Conservation (phyloP, 2,329 filamentous ascomycete genomes). For the Pestalotiopsis fici region DNA sequence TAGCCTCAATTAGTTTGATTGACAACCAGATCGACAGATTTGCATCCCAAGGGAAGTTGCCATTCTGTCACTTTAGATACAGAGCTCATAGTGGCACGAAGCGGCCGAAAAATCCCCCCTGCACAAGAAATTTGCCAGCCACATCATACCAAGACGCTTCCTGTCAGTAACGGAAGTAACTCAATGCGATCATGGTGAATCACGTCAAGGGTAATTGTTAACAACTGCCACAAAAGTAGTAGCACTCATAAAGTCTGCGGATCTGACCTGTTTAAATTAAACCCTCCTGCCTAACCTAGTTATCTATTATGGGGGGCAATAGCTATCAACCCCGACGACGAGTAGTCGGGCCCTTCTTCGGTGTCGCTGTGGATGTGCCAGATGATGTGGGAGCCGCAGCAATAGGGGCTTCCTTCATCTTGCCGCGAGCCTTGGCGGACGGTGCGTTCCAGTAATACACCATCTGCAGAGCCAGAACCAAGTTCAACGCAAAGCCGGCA, state of each 20-base stretch:
- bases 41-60: background rate
- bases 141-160: background rate
- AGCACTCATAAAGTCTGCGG: background rate
- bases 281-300: background rate
- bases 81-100: background rate
- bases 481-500: slow-evolving; percentile 87
- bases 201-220: background rate
- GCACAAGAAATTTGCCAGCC: background rate
- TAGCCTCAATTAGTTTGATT: background rate
- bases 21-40: background rate
- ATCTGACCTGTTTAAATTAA: background rate
- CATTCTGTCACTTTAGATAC: background rate
- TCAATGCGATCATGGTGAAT: background rate
- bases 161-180: background rate
- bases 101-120: background rate
- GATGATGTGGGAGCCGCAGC: slow-evolving; percentile 22
- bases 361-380: slow-evolving; percentile 24
- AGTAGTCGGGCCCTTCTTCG: slow-evolving; percentile 42
- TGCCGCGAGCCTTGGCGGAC: slow-evolving; percentile 41
- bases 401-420: slow-evolving; percentile 35
- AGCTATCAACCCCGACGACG: slow-evolving; percentile 38
- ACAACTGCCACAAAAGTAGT: background rate
- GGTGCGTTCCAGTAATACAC: slow-evolving; percentile 91
- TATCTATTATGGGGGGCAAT: background rate
- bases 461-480: slow-evolving; percentile 86